These are phyloP conservation scores for Mychonastes homosphaera DNA, from an alignment of 139 green algal species.

Conservation along the genomic window DNA sequence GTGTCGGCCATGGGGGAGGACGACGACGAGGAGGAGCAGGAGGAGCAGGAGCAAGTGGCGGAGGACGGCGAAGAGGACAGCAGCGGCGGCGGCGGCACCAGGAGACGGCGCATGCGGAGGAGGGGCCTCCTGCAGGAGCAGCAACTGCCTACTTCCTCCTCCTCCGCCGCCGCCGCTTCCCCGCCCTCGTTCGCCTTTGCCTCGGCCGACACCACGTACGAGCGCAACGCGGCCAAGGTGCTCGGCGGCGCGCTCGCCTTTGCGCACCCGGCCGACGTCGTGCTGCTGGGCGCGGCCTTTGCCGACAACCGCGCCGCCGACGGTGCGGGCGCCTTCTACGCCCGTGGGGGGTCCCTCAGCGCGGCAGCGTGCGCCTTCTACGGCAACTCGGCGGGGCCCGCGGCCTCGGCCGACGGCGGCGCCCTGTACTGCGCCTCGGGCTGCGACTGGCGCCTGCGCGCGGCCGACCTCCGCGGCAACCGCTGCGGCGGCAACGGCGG, in stretches of 20 bases:
- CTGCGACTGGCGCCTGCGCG: conserved; percentile 7
- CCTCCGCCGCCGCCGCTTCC: conserved; percentile 3
- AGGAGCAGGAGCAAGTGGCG: no score
- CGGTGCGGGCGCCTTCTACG: conserved; percentile 18
- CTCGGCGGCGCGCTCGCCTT: conserved; percentile 11
- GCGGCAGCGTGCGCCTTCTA: background rate
- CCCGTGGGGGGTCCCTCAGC: background rate
- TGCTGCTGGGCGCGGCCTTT: conserved; percentile 3
- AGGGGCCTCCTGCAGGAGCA: no score
- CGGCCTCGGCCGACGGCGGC: conserved; percentile 15
- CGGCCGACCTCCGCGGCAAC: conserved; percentile 6
- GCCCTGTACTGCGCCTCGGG: conserved; percentile 15
- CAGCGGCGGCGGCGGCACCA: no score
- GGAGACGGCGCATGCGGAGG: no score
- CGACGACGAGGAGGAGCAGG: no score
- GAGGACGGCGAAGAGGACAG: no score
- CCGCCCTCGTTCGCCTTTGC: no score
- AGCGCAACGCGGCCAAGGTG: conserved; percentile 5
- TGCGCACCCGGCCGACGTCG: background rate
- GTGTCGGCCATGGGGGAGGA: no score
- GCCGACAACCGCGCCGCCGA: conserved; percentile 13
- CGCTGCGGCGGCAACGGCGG: conserved; percentile 13
- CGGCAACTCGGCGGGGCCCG: conserved; percentile 6
- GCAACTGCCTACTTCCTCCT: background rate
- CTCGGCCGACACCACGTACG: conserved; percentile 13